A percentile compares a stretch with the other conserved stretches of the same genome.
Conservation (phyloP, 768 basidiomycete genomes). For the Asterophora parasitica region DNA sequence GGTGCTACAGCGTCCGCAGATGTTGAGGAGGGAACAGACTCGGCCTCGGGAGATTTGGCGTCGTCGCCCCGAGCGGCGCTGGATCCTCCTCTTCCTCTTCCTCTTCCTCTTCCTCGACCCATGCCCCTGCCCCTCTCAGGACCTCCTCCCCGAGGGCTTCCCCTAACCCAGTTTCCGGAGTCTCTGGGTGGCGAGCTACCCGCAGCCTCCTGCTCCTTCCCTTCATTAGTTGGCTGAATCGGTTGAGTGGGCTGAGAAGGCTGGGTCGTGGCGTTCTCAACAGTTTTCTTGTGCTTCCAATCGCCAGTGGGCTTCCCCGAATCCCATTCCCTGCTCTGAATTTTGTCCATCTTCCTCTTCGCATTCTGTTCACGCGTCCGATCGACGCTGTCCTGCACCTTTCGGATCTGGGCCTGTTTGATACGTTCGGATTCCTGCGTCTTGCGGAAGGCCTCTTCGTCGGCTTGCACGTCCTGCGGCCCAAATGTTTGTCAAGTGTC, state of each 20-base stretch:
- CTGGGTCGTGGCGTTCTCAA: slow-evolving; percentile 8
- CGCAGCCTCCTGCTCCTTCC: slow-evolving; percentile 4
- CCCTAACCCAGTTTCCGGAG: slow-evolving; percentile 25
- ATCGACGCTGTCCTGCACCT: slow-evolving; percentile 66
- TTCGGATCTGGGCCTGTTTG: slow-evolving; percentile 52
- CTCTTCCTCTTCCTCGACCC: slow-evolving; percentile 28
- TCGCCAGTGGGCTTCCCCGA: slow-evolving; percentile 53
- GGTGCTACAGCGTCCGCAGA: slow-evolving; percentile 4
- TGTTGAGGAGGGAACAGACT: not conserved
- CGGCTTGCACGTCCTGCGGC: slow-evolving; percentile 65
- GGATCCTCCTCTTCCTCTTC: slow-evolving; percentile 32
- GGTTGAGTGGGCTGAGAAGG: not conserved
- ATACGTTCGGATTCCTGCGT: slow-evolving; percentile 60
- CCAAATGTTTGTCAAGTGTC: not conserved
- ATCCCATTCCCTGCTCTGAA: slow-evolving; percentile 79
- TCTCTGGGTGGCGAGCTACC: slow-evolving; percentile 14
- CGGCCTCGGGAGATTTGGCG: not conserved
- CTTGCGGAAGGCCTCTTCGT: slow-evolving; percentile 74
- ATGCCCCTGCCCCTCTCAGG: slow-evolving; percentile 25
- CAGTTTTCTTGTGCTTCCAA: slow-evolving; percentile 23
- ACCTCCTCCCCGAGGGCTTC: slow-evolving; percentile 20
- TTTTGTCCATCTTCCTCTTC: slow-evolving; percentile 76
- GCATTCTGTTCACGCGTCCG: slow-evolving; percentile 75
- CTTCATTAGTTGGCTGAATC: slow-evolving; percentile 6
- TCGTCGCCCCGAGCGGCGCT: slow-evolving; percentile 1